Evolutionary conservation across 768 basidiomycete species (phyloP).

Genomic region (Gelatoporia subvermispora): DNA sequence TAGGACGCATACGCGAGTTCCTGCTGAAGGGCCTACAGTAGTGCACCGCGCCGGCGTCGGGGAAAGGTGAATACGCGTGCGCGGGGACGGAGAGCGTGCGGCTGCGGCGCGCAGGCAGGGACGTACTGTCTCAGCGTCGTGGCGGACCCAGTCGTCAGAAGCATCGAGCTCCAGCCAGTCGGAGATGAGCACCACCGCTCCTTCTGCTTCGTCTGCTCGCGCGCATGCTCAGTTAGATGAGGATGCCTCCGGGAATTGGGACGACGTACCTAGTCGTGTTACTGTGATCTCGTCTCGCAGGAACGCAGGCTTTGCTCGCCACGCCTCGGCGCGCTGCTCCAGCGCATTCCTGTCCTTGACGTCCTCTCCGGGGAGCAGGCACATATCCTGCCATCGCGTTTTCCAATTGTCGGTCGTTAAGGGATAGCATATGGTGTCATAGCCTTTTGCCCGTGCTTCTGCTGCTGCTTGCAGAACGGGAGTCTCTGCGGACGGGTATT

Average conservation of each 20-base stretch:
- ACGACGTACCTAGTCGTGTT: constrained; percentile 73
- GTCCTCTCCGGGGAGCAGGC: constrained; percentile 54
- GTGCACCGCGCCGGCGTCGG: neutral
- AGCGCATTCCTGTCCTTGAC: constrained; percentile 35
- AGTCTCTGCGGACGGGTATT: constrained; percentile 22
- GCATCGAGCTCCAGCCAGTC: constrained; percentile 97
- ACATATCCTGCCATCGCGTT: constrained; percentile 85
- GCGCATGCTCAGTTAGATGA: neutral
- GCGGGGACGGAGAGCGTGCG: neutral
- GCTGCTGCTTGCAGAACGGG: constrained; percentile 47
- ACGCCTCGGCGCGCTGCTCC: constrained; percentile 72
- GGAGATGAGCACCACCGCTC: constrained; percentile 71
- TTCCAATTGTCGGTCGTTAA: constrained; percentile 88
- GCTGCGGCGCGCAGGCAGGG: neutral
- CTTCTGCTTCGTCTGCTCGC: constrained; percentile 64
- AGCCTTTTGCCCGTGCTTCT: constrained; percentile 60
- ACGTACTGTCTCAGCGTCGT: constrained; percentile 92
- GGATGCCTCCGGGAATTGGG: constrained; percentile 5
- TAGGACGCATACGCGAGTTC: constrained; percentile 93
- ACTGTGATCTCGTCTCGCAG: constrained; percentile 82
- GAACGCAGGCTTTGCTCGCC: constrained; percentile 83
- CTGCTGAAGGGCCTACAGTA: constrained; percentile 76
- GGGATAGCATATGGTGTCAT: constrained; percentile 75
- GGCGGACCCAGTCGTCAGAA: constrained; percentile 87
- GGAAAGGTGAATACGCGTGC: neutral